Evolutionary conservation across 1,284 basidiomycete genomes (phyloP).

Genomic region (Heterobasidion irregulare): DNA sequence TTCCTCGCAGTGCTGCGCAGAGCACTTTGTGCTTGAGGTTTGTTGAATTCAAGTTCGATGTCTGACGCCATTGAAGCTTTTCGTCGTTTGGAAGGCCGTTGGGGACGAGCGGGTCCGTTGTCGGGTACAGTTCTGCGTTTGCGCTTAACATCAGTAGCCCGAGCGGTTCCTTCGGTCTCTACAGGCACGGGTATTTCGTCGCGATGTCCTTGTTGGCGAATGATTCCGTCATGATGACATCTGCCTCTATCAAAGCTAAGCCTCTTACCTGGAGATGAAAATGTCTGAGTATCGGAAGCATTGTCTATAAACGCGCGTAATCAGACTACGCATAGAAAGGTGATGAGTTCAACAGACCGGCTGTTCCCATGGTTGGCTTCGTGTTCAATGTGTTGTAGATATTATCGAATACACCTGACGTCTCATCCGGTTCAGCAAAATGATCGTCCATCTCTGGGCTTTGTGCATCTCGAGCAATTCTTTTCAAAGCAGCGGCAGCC

Average conservation of each 20-base stretch:
- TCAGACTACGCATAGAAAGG: background rate
- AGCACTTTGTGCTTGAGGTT: background rate
- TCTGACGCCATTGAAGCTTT: no score
- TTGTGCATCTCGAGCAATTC: background rate
- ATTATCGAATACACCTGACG: no score
- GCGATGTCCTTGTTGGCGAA: background rate
- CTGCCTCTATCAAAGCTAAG: background rate
- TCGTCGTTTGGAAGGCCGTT: background rate
- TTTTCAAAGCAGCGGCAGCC: slow-evolving; percentile 1
- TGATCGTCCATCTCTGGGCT: background rate
- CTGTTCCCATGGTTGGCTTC: no score
- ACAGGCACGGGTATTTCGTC: background rate
- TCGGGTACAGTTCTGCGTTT: background rate
- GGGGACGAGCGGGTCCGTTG: background rate
- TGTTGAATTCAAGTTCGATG: background rate
- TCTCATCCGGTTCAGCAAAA: background rate
- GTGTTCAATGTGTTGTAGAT: no score
- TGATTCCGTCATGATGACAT: background rate
- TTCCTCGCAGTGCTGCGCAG: background rate
- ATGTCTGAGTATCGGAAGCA: background rate
- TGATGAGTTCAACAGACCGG: no score
- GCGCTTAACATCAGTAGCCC: background rate
- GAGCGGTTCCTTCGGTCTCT: background rate
- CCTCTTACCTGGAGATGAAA: background rate
- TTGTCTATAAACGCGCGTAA: background rate